These are phyloP conservation scores for Lecanicillium sp. DNA, from an alignment of 2,329 filamentous ascomycete genomes.

Conservation along the genomic window DNA sequence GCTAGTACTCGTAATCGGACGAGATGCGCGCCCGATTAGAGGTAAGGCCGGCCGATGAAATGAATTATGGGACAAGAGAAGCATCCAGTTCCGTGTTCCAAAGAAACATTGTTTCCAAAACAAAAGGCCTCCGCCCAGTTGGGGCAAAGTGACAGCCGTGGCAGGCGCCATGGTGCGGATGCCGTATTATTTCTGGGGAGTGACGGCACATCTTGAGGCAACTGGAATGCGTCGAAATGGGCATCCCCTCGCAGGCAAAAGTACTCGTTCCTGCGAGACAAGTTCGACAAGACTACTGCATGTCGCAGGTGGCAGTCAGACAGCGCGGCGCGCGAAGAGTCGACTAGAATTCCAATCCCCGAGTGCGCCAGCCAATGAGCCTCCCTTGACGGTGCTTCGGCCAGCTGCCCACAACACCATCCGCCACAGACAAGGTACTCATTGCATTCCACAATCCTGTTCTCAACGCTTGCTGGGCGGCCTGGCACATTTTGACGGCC, in stretches of 20 bases:
- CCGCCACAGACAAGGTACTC: conserved; percentile 10
- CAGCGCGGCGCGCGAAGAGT: neutral
- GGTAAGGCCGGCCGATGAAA: too few species aligned
- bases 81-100: too few species aligned
- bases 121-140: too few species aligned
- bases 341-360: conserved; percentile 7
- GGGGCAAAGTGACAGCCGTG: too few species aligned
- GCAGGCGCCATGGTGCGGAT: too few species aligned
- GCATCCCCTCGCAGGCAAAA: conserved; percentile 7
- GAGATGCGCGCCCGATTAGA: too few species aligned
- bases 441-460: conserved; percentile 12
- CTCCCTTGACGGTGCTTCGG: conserved; percentile 3
- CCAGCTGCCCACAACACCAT: neutral
- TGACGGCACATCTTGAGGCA: neutral
- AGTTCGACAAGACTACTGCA: conserved; percentile 1
- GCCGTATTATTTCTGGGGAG: too few species aligned
- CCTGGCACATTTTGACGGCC: conserved; percentile 8
- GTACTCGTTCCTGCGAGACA: conserved; percentile 3
- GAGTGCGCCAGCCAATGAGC: conserved; percentile 4
- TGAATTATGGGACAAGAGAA: too few species aligned
- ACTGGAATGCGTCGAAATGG: conserved; percentile 21
- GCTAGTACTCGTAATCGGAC: too few species aligned
- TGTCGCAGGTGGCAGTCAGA: conserved; percentile 3
- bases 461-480: conserved; percentile 8
- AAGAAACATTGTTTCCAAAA: too few species aligned